phyloP scores from a whole-genome alignment of 2,329 filamentous ascomycete species.

The Arthroderma sp. region DNA sequence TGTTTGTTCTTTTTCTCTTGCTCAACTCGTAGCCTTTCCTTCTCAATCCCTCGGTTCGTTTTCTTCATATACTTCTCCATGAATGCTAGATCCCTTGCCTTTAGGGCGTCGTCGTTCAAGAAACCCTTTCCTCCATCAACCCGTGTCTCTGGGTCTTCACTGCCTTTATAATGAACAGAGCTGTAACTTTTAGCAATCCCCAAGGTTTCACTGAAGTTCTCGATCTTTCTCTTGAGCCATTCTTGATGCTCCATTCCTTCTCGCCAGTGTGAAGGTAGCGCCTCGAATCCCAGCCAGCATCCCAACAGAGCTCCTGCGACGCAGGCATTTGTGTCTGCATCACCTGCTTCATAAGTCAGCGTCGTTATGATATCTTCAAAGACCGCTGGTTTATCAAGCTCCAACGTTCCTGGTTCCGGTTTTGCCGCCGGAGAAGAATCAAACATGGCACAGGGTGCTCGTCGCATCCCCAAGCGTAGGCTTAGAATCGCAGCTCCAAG shows the following conservation, averaged over 20 bases:
- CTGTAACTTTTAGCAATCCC: not conserved
- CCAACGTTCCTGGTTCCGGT: not conserved
- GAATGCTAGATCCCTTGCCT: conserved; percentile 6
- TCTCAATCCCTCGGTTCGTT: conserved; percentile 2
- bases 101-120: conserved; percentile 8
- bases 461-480: conserved; percentile 33
- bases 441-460: conserved; percentile 7
- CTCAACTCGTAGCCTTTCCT: conserved; percentile 6
- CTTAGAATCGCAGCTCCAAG: conserved; percentile 37
- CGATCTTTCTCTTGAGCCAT: conserved; percentile 9
- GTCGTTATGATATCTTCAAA: conserved; percentile 39
- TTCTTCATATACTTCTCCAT: conserved; percentile 8
- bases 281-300: conserved; percentile 34
- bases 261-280: conserved; percentile 38
- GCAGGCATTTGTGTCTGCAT: conserved; percentile 43
- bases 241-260: conserved; percentile 27
- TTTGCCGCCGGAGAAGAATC: conserved; percentile 3
- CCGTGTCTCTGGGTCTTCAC: conserved; percentile 7
- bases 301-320: conserved; percentile 40
- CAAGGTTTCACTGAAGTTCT: conserved; percentile 6
- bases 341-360: conserved; percentile 40
- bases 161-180: conserved; percentile 4
- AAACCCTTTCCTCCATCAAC: conserved; percentile 10
- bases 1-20: conserved; percentile 3
- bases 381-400: conserved; percentile 2